A percentile compares a stretch with the other conserved stretches of the same genome.
These are phyloP conservation scores for Leonotis leonurus DNA, from an alignment of 257 asterid species.

Conservation along the genomic window DNA sequence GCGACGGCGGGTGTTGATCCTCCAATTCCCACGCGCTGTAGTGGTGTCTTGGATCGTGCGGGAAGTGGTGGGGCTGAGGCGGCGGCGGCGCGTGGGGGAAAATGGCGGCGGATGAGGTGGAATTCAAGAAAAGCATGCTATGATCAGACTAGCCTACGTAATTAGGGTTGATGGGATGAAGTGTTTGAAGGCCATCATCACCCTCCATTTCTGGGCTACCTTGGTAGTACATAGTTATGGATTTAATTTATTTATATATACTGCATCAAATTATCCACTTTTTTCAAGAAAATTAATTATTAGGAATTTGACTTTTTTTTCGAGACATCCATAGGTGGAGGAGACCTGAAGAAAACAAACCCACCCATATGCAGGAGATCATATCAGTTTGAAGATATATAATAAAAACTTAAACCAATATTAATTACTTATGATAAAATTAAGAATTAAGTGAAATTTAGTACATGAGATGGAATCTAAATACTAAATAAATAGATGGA, in stretches of 20 bases:
- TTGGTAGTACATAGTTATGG: slow-evolving; percentile 49
- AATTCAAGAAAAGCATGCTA: slow-evolving; percentile 36
- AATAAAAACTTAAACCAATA: too few relatives aligned
- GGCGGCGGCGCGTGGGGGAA: slow-evolving; percentile 33
- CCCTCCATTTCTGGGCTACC: slow-evolving; percentile 56
- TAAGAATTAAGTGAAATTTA: too few relatives aligned
- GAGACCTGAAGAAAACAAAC: too few relatives aligned
- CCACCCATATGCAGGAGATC: too few relatives aligned
- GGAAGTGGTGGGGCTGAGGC: slow-evolving; percentile 7
- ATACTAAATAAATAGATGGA: neutral
- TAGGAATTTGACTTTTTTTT: neutral
- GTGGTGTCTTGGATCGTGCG: slow-evolving; percentile 23
- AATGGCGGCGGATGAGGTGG: slow-evolving; percentile 17
- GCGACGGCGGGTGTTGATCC: slow-evolving; percentile 19
- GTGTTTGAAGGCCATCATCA: slow-evolving; percentile 67
- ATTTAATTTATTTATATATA: neutral
- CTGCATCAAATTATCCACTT: neutral
- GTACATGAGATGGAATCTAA: too few relatives aligned
- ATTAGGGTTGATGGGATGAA: slow-evolving; percentile 72
- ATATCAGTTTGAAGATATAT: too few relatives aligned
- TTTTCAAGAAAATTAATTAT: neutral
- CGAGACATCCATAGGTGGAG: too few relatives aligned
- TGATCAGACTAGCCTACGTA: slow-evolving; percentile 32
- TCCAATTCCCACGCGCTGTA: slow-evolving; percentile 21
- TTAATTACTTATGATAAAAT: too few relatives aligned